Evolutionary conservation across 768 basidiomycete genomes (phyloP), one percentile per base, ranked within the genome.

Genomic region (Mycena sanguinolenta): DNA sequence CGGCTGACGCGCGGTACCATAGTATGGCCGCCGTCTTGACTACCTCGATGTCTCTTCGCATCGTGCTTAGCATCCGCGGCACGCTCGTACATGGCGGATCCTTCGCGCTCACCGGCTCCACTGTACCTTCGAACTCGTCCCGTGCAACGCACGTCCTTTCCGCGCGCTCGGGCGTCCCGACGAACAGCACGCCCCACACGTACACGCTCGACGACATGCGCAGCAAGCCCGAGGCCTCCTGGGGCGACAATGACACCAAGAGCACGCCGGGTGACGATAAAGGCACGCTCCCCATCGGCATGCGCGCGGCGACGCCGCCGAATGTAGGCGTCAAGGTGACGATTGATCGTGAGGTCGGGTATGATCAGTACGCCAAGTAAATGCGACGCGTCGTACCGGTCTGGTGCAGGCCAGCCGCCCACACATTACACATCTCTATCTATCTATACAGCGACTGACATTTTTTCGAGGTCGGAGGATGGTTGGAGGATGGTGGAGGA

Each of bases 11-110:
- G 39, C 39, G 9, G 39, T 14, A 12, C 39, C 13, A 14, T 14
- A 87, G 89, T 82, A 95, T 96, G 92, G 88, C 95, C 2, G 93
- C 92, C 13, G 94, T 95, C 38, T 89, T 95, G 69, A 95, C 95
- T 32, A 91, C 93, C 46, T 94, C 94, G 21, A 95, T 95, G 95
- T 88, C 90, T 36, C 90, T 95, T 76, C 93, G 94, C 74, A 94
- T 96, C 84, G 86, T 96, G 72, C 92, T 96, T 75, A 87, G 89
- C 70, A 91, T 95, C 59, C 90, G 92, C 63, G 94, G 94, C n/a
- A 79, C 88, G 28, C 92, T 95, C 78, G 86, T 83, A 27, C 79
- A 87, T 49, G 94, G 94, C 49, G 94, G 94, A 25, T 84, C 86
- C 53, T 95, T 94, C 77, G 87, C 89, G 19, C 79, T 86, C n/a